phyloP scores from a whole-genome alignment of 768 basidiomycete species.

The Agaricus blazei region DNA sequence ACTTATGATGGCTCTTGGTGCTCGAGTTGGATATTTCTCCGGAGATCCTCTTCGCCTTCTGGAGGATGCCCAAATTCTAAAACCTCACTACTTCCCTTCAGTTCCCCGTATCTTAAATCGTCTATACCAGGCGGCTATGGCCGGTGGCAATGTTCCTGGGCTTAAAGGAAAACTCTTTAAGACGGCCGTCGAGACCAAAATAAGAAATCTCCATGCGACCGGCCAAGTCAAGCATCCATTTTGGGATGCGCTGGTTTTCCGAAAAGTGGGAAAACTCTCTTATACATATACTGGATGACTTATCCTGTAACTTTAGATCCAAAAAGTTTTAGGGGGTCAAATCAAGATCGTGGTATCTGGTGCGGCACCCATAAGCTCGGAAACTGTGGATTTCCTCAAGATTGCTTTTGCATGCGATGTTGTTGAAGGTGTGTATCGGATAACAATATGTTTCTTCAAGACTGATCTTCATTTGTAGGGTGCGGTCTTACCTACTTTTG shows the following conservation, averaged over 20 bases:
- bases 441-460: not conserved
- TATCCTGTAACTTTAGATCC: constrained; percentile 42
- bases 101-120: constrained; percentile 88
- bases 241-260: constrained; percentile 90
- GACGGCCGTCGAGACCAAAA: constrained; percentile 72
- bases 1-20: constrained; percentile 51
- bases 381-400: constrained; percentile 89
- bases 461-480: constrained; percentile 28
- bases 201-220: constrained; percentile 63
- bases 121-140: constrained; percentile 79
- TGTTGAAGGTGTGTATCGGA: constrained; percentile 56
- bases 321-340: constrained; percentile 79
- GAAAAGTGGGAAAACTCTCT: constrained; percentile 54
- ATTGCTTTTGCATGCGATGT: constrained; percentile 74
- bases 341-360: constrained; percentile 66
- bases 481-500: constrained; percentile 15
- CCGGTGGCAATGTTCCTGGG: constrained; percentile 63
- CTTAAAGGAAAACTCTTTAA: constrained; percentile 82
- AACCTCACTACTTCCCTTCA: constrained; percentile 78
- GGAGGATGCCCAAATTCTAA: constrained; percentile 82
- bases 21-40: constrained; percentile 77
- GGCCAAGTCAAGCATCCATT: constrained; percentile 71
- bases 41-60: constrained; percentile 85
- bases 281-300: not conserved
- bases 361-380: constrained; percentile 81